Conservation (phyloP, 345 rosid species). For the Psidium guajava region DNA sequence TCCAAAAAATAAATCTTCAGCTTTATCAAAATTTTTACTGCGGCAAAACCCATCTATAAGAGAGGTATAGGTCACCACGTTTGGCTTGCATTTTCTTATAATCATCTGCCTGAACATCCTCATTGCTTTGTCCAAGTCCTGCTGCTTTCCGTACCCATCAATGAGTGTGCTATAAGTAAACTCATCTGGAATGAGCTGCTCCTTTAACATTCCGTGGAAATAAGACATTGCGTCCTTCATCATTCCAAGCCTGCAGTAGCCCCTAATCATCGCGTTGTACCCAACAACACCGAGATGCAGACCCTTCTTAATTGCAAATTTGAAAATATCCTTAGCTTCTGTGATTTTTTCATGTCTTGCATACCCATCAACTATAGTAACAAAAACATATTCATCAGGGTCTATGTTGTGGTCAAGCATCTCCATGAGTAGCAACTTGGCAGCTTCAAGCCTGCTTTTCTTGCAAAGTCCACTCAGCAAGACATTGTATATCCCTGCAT, state of each 20-base stretch:
- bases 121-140: constrained; percentile 44
- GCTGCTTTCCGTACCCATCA: constrained; percentile 72
- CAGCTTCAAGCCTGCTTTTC: constrained; percentile 46
- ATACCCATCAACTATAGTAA: constrained; percentile 74
- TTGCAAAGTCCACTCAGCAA: constrained; percentile 77
- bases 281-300: constrained; percentile 54
- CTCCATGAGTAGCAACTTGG: constrained; percentile 55
- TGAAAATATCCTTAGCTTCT: constrained; percentile 50
- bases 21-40: constrained; percentile 33
- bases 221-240: constrained; percentile 50
- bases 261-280: constrained; percentile 78
- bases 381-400: constrained; percentile 59
- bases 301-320: constrained; percentile 39
- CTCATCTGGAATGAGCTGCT: constrained; percentile 43
- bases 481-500: constrained; percentile 72
- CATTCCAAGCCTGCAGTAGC: constrained; percentile 71
- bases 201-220: constrained; percentile 40
- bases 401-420: constrained; percentile 58
- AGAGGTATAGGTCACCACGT: constrained; percentile 66
- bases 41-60: constrained; percentile 67
- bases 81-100: constrained; percentile 55
- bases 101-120: constrained; percentile 47
- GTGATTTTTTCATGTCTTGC: constrained; percentile 46
- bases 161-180: constrained; percentile 75
- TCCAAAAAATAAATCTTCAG: constrained; percentile 50